These are phyloP conservation scores for Neonectria neomacrospora DNA, from an alignment of 2,329 filamentous ascomycete genomes.

Conservation along the genomic window DNA sequence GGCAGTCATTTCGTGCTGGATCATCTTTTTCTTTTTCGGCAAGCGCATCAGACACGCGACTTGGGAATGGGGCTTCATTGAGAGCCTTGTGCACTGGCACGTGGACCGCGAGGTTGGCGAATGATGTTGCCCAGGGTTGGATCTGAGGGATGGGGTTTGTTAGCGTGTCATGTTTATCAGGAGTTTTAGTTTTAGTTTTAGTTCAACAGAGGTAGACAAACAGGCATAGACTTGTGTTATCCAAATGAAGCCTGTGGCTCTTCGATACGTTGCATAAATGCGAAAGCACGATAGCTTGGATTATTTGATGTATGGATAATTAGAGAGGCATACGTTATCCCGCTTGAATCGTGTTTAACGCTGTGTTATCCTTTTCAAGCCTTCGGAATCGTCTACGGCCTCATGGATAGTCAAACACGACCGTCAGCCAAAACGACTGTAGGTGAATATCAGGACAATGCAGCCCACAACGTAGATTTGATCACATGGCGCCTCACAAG, in stretches of 20 bases:
- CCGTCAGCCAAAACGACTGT: no score
- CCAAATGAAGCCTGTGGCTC: neutral
- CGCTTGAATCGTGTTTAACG: no score
- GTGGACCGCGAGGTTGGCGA: slow-evolving; percentile 33
- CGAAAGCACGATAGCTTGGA: no score
- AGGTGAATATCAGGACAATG: no score
- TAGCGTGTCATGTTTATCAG: no score
- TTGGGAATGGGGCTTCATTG: slow-evolving; percentile 25
- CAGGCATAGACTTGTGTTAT: neutral
- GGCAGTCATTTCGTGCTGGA: slow-evolving; percentile 56
- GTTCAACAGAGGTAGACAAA: neutral
- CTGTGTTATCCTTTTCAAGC: no score
- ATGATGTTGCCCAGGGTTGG: slow-evolving; percentile 7
- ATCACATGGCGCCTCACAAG: neutral
- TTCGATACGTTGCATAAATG: neutral
- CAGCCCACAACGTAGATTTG: no score
- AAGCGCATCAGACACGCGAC: slow-evolving; percentile 45
- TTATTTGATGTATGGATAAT: neutral
- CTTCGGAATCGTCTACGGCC: no score
- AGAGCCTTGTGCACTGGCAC: slow-evolving; percentile 29
- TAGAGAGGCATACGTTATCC: no score
- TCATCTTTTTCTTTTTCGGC: slow-evolving; percentile 62
- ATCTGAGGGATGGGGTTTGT: neutral
- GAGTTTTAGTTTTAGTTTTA: neutral
- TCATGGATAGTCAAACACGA: no score